Conservation (phyloP, 371 early-diverging fungal species). For the Mucor irregularis region DNA sequence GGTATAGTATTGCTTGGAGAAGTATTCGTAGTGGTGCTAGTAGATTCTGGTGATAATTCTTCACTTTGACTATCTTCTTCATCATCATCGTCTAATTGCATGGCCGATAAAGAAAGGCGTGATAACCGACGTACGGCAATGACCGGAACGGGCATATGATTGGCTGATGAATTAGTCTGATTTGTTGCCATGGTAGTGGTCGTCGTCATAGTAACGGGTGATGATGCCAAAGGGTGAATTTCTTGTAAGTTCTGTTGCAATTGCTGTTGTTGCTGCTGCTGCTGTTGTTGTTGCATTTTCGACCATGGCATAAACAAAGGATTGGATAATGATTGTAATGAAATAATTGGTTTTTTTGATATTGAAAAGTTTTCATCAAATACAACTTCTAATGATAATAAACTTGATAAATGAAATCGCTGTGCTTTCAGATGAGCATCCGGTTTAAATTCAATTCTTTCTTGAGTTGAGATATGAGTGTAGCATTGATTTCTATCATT, state of each 20-base stretch:
- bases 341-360: conserved; percentile 1
- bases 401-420: conserved; percentile 34
- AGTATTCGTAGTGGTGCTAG: neutral
- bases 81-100: conserved; percentile 26
- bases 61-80: neutral
- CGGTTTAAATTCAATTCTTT: conserved; percentile 39
- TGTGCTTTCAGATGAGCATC: conserved; percentile 44
- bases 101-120: conserved; percentile 43
- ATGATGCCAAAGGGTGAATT: conserved; percentile 6
- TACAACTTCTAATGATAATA: conserved; percentile 36
- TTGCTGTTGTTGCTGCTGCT: neutral
- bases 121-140: conserved; percentile 38
- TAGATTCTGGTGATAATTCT: neutral
- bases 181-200: neutral
- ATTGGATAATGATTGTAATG: neutral
- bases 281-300: conserved; percentile 3
- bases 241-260: neutral
- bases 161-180: conserved; percentile 6
- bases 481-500: conserved; percentile 34
- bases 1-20: conserved; percentile 20
- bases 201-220: neutral
- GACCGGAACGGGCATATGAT: neutral
- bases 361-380: conserved; percentile 34
- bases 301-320: conserved; percentile 9
- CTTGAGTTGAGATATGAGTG: conserved; percentile 19